A percentile compares a stretch with the other conserved stretches of the same genome.
phyloP scores from a whole-genome alignment of 2,329 filamentous ascomycete species.

The Clathrospora elynae region DNA sequence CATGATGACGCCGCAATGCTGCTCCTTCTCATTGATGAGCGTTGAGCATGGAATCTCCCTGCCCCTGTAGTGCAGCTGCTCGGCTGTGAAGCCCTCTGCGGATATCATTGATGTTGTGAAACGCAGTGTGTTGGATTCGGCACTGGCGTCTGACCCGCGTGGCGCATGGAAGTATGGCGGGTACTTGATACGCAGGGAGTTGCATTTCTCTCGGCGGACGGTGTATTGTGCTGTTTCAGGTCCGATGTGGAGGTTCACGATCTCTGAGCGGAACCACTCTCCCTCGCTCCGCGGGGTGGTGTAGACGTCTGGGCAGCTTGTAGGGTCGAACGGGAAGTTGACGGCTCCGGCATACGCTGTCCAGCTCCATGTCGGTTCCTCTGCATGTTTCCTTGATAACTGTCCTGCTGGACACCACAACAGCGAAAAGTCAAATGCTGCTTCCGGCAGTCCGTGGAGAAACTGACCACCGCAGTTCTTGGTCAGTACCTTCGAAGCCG shows the following conservation, averaged over 20 bases:
- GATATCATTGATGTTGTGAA: constrained; percentile 35
- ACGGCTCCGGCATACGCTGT: constrained; percentile 32
- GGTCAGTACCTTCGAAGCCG: constrained; percentile 30
- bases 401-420: constrained; percentile 41
- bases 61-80: constrained; percentile 30
- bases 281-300: constrained; percentile 25
- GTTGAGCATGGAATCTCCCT: constrained; percentile 33
- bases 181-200: constrained; percentile 30
- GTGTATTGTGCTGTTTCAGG: constrained; percentile 31
- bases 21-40: constrained; percentile 27
- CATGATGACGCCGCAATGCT: constrained; percentile 42
- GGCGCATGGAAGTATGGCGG: constrained; percentile 36
- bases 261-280: constrained; percentile 38
- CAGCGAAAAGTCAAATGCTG: constrained; percentile 39
- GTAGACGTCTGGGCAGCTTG: constrained; percentile 38
- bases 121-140: constrained; percentile 30
- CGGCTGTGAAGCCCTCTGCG: constrained; percentile 31
- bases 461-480: constrained; percentile 40
- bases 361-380: constrained; percentile 44
- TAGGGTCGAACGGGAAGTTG: constrained; percentile 44
- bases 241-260: constrained; percentile 35
- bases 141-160: constrained; percentile 21
- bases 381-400: constrained; percentile 16
- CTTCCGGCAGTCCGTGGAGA: constrained; percentile 39
- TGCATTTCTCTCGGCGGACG: constrained; percentile 34